These are phyloP conservation scores for Bryoglossum gracile DNA, from an alignment of 495 filamentous ascomycete genomes.

Conservation along the genomic window DNA sequence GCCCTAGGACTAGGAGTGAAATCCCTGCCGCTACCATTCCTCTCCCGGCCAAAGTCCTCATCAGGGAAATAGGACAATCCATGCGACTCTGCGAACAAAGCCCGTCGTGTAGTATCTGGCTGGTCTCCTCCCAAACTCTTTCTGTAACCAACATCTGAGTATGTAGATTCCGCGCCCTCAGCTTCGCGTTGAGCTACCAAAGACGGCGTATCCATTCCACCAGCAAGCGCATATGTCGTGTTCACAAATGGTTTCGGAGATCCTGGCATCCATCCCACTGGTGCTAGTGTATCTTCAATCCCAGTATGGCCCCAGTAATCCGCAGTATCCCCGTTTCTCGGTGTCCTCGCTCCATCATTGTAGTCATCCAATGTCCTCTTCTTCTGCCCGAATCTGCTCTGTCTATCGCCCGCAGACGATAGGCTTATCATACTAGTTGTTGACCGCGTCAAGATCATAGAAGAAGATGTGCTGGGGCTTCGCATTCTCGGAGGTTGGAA, in stretches of 20 bases:
- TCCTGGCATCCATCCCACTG: slow-evolving; percentile 24
- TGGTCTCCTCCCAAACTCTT: slow-evolving; percentile 35
- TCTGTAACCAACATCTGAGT: slow-evolving; percentile 48
- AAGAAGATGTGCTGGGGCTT: slow-evolving; percentile 44
- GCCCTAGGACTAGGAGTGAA: slow-evolving; percentile 9
- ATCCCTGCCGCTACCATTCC: slow-evolving; percentile 16
- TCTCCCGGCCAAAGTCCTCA: slow-evolving; percentile 27
- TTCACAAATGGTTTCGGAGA: slow-evolving; percentile 43
- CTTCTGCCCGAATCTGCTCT: slow-evolving; percentile 23
- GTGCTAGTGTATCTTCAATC: background rate
- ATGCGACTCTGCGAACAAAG: slow-evolving; percentile 10
- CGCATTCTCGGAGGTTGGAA: slow-evolving; percentile 65
- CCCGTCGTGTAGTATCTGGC: slow-evolving; percentile 26
- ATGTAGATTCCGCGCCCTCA: slow-evolving; percentile 45
- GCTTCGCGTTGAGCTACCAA: slow-evolving; percentile 38
- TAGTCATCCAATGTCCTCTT: slow-evolving; percentile 31
- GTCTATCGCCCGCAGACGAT: slow-evolving; percentile 9
- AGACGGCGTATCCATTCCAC: slow-evolving; percentile 56
- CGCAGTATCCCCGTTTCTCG: slow-evolving; percentile 16
- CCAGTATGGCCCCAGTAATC: background rate
- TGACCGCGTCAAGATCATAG: slow-evolving; percentile 47
- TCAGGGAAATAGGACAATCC: slow-evolving; percentile 18
- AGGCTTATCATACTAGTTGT: slow-evolving; percentile 40
- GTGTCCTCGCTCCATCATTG: slow-evolving; percentile 16
- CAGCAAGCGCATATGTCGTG: slow-evolving; percentile 51